Percentiles rank a stretch among this genome's conserved stretches.
Conservation (phyloP, 2,329 filamentous ascomycete species). For the Phaeosphaeriaceae sp. region DNA sequence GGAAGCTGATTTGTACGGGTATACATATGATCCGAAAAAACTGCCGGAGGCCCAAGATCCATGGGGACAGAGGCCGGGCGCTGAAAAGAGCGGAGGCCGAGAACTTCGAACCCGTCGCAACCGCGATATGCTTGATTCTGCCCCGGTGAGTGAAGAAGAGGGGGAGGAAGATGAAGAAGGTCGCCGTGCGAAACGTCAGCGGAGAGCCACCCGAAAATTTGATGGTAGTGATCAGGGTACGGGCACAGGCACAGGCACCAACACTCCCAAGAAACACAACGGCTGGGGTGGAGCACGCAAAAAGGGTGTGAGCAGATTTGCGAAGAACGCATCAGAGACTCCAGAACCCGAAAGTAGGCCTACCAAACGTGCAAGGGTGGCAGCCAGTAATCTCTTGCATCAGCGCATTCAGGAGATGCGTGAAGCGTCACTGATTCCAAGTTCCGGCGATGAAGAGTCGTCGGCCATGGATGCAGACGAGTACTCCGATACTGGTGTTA, state of each 20-base stretch:
- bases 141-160: slow-evolving; percentile 47
- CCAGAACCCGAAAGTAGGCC: slow-evolving; percentile 44
- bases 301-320: slow-evolving; percentile 44
- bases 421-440: slow-evolving; percentile 49
- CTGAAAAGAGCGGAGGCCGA: slow-evolving; percentile 53
- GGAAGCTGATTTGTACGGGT: slow-evolving; percentile 67
- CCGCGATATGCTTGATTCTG: slow-evolving; percentile 48
- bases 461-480: slow-evolving; percentile 41
- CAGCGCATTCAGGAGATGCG: slow-evolving; percentile 57
- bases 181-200: slow-evolving; percentile 40
- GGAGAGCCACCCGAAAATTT: slow-evolving; percentile 44
- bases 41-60: slow-evolving; percentile 62
- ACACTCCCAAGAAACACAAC: slow-evolving; percentile 41
- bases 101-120: slow-evolving; percentile 55
- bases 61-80: slow-evolving; percentile 58
- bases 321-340: slow-evolving; percentile 40
- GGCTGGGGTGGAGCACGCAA: slow-evolving; percentile 49
- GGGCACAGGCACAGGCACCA: slow-evolving; percentile 40
- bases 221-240: slow-evolving; percentile 37
- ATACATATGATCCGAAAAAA: slow-evolving; percentile 62
- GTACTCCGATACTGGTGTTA: slow-evolving; percentile 28
- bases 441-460: slow-evolving; percentile 45
- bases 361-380: slow-evolving; percentile 36
- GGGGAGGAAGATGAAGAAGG: slow-evolving; percentile 44
- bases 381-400: slow-evolving; percentile 42